A percentile compares a stretch with the other conserved stretches of the same genome.
phyloP scores from a whole-genome alignment of 345 rosid genomes.

The Euphorbia lathyris region DNA sequence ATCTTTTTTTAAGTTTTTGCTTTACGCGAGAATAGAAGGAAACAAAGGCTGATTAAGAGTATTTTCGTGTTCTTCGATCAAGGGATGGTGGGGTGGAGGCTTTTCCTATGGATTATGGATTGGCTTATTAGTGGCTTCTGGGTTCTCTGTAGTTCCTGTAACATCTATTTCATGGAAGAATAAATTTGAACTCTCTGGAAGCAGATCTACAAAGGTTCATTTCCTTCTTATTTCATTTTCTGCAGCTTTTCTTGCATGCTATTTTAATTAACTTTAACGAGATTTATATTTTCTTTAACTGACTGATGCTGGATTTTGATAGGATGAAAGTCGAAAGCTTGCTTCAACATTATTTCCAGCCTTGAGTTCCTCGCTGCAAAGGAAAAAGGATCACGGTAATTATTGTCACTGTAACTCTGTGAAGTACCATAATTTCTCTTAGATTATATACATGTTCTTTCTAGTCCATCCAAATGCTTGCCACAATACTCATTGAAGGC shows the following conservation, averaged over 20 bases:
- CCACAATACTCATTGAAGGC: too few relatives aligned
- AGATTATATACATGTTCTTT: background rate
- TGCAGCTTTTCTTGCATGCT: background rate
- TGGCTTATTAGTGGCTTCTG: constrained; percentile 80
- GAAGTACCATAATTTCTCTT: background rate
- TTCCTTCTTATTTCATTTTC: background rate
- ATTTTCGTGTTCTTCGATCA: constrained; percentile 20
- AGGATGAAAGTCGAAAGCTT: constrained; percentile 85
- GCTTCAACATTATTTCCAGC: constrained; percentile 74
- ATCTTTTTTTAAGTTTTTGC: too few relatives aligned
- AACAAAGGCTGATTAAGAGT: constrained; percentile 5
- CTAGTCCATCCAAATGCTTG: background rate
- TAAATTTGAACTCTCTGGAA: constrained; percentile 53
- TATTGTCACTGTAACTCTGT: constrained; percentile 4
- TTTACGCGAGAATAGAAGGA: too few relatives aligned
- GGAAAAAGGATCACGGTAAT: constrained; percentile 85
- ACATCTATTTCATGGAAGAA: constrained; percentile 75
- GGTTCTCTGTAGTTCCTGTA: constrained; percentile 81
- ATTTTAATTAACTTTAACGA: background rate
- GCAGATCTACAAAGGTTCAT: constrained; percentile 50
- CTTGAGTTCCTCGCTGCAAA: constrained; percentile 49
- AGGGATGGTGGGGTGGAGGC: constrained; percentile 98
- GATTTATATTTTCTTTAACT: background rate
- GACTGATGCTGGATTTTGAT: constrained; percentile 27
- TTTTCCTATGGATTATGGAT: constrained; percentile 91